Evolutionary conservation across 306 rosid species (phyloP).

Genomic region (Prosopis cineraria): DNA sequence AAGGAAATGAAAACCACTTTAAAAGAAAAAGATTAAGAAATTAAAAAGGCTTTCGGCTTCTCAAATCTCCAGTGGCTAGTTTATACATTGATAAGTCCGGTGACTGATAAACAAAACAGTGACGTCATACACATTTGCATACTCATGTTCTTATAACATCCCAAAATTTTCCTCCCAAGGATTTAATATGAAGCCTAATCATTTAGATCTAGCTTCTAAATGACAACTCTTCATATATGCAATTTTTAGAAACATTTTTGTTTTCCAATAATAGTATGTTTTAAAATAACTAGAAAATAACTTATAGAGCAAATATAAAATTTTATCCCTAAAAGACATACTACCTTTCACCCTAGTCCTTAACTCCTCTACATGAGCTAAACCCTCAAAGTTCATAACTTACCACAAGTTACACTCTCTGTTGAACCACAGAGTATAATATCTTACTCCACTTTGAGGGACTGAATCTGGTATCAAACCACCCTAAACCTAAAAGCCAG

Average conservation of each 20-base stretch:
- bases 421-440: neutral
- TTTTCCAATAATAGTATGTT: neutral
- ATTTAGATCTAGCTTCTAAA: neutral
- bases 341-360: neutral
- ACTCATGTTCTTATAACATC: neutral
- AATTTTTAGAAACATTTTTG: neutral
- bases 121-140: neutral
- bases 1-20: constrained; percentile 14
- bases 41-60: neutral
- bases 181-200: constrained; percentile 16
- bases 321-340: neutral
- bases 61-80: constrained; percentile 4
- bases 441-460: too few relatives aligned
- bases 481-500: neutral
- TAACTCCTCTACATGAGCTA: neutral
- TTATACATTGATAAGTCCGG: constrained; percentile 1
- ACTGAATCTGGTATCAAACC: neutral
- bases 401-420: neutral
- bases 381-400: neutral
- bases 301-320: neutral
- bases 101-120: neutral
- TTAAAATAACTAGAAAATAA: neutral
- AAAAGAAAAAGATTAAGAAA: neutral
- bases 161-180: constrained; percentile 12
- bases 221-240: neutral